phyloP scores from a whole-genome alignment of 129 eudicot species.

The Apium graveolens region DNA sequence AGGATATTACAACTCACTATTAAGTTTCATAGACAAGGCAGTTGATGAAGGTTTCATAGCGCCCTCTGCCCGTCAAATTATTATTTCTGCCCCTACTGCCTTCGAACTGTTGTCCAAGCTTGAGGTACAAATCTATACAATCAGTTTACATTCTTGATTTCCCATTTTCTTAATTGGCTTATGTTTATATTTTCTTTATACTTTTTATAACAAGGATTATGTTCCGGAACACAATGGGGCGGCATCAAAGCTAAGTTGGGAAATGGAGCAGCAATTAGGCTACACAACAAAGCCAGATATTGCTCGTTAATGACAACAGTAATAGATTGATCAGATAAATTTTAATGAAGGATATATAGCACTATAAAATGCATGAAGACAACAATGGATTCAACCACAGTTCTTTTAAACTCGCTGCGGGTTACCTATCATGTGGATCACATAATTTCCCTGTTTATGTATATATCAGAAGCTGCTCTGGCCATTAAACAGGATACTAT shows the following conservation, averaged over 20 bases:
- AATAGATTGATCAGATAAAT: not conserved
- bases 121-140: constrained; percentile 45
- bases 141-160: not conserved
- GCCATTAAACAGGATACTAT: not conserved
- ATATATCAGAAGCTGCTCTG: constrained; percentile 14
- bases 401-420: constrained; percentile 21
- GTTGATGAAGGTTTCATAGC: constrained; percentile 88
- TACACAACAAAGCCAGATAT: constrained; percentile 54
- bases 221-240: constrained; percentile 47
- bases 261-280: constrained; percentile 74
- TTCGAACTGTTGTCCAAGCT: constrained; percentile 84
- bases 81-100: constrained; percentile 88
- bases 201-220: constrained; percentile 37
- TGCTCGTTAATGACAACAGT: constrained; percentile 51
- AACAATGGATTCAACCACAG: constrained; percentile 13
- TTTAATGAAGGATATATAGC: not conserved
- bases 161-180: not conserved
- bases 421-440: not conserved
- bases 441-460: not conserved
- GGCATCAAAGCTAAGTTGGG: constrained; percentile 68
- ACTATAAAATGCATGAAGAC: not conserved
- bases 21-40: constrained; percentile 79
- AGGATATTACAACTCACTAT: constrained; percentile 70
- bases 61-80: constrained; percentile 75
- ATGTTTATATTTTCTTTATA: not conserved